Percentiles rank a stretch among this genome's conserved stretches.
phyloP scores from a whole-genome alignment of 2,329 filamentous ascomycete species.

The Calycina herbarum region DNA sequence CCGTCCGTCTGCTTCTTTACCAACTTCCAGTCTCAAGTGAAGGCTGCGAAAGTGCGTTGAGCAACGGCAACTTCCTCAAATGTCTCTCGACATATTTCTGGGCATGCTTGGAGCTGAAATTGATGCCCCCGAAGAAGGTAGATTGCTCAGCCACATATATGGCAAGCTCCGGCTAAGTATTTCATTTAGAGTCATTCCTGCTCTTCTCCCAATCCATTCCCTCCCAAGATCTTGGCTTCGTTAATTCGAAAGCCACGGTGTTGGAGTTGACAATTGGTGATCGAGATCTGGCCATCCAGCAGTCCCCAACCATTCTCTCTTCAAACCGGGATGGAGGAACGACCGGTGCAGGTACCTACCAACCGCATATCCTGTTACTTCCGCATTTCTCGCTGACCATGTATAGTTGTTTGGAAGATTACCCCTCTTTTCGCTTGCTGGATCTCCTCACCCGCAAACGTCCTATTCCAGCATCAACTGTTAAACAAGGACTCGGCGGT shows the following conservation, averaged over 20 bases:
- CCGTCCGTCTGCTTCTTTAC: background rate
- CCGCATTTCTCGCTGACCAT: constrained; percentile 4
- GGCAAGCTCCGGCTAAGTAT: constrained; percentile 17
- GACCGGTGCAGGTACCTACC: constrained; percentile 64
- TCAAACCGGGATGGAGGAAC: constrained; percentile 73
- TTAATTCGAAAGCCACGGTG: constrained; percentile 67
- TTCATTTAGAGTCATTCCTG: constrained; percentile 73
- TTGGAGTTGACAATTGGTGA: constrained; percentile 69
- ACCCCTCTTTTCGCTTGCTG: constrained; percentile 81
- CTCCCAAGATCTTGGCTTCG: constrained; percentile 78
- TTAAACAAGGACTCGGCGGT: constrained; percentile 58
- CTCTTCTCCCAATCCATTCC: constrained; percentile 77
- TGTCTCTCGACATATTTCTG: constrained; percentile 41
- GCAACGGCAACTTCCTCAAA: constrained; percentile 9
- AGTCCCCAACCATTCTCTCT: constrained; percentile 79
- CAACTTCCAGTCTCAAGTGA: background rate
- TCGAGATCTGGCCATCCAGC: constrained; percentile 72
- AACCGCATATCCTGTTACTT: background rate
- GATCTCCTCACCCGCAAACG: constrained; percentile 64
- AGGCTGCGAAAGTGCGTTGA: background rate
- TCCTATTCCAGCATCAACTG: constrained; percentile 57
- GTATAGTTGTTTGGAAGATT: constrained; percentile 82
- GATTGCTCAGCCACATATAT: constrained; percentile 1
- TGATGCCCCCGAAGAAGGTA: constrained; percentile 61
- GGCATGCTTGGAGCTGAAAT: constrained; percentile 50